Percentiles rank a stretch among this genome's conserved stretches.
These are phyloP conservation scores for Schizochytrium sp. DNA, from an alignment of 108 stramenopile species.

Conservation along the genomic window DNA sequence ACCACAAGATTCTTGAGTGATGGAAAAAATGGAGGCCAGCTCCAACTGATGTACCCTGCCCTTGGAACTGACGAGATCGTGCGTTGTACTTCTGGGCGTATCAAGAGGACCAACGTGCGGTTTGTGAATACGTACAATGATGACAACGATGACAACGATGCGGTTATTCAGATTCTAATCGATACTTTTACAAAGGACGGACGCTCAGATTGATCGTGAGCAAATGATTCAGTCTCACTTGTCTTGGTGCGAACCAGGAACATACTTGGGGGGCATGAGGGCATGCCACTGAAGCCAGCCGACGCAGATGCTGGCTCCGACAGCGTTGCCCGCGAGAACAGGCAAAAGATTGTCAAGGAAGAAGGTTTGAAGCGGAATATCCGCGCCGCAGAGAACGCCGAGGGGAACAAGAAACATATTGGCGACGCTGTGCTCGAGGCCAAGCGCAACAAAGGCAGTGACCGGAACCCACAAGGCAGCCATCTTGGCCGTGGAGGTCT, in stretches of 20 bases:
- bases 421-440: slow-evolving; percentile 83
- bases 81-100: no score
- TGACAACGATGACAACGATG: no score
- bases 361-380: slow-evolving; percentile 63
- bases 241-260: background rate
- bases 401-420: slow-evolving; percentile 96
- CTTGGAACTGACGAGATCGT: no score
- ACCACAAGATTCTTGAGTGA: no score
- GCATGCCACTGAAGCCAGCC: background rate
- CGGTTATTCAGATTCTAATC: no score
- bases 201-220: no score
- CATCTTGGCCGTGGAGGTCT: slow-evolving; percentile 67
- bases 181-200: no score
- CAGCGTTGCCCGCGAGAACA: slow-evolving; percentile 85
- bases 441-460: slow-evolving; percentile 77
- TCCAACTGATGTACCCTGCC: no score
- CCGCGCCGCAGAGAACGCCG: slow-evolving; percentile 81
- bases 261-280: background rate
- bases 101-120: no score
- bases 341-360: slow-evolving; percentile 76
- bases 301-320: slow-evolving; percentile 77
- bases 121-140: no score
- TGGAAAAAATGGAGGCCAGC: no score
- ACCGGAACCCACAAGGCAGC: slow-evolving; percentile 82
- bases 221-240: no score